Conservation (phyloP, 2,329 filamentous ascomycete genomes). For the Colletotrichum sp. region DNA sequence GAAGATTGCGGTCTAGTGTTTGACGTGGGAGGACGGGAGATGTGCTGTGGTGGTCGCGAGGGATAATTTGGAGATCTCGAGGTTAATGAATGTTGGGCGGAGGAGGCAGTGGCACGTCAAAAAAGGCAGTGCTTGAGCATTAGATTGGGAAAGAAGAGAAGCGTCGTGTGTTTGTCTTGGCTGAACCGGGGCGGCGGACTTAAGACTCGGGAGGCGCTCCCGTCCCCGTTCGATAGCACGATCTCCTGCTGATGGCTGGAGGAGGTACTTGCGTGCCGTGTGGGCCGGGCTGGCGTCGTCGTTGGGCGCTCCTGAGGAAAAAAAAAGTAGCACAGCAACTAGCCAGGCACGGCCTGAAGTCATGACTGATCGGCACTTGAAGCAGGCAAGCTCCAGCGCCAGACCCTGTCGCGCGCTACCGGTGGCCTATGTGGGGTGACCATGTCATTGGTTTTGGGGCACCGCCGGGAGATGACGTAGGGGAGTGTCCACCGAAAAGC, state of each 20-base stretch:
- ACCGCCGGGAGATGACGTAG: conserved; percentile 9
- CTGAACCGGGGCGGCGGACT: conserved; percentile 7
- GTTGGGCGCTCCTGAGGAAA: not conserved
- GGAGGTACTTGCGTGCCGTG: not conserved
- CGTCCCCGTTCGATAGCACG: not conserved
- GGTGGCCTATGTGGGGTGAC: conserved; percentile 11
- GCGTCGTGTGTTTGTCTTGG: not conserved
- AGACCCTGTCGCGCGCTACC: not conserved
- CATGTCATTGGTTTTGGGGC: conserved; percentile 14
- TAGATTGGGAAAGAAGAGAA: not conserved
- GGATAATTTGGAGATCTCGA: not conserved
- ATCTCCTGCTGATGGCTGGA: not conserved
- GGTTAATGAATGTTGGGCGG: not conserved
- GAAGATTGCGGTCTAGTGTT: not conserved
- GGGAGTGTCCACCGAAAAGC: not conserved
- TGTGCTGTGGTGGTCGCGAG: not conserved
- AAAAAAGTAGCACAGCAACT: not conserved
- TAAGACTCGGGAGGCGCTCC: conserved; percentile 2
- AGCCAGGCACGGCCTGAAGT: conserved; percentile 8
- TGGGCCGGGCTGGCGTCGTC: not conserved
- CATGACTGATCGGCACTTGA: conserved; percentile 16
- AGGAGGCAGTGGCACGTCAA: not conserved
- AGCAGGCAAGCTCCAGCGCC: not conserved
- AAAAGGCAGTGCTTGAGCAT: conserved; percentile 9
- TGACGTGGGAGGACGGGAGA: not conserved